phyloP scores from a whole-genome alignment of 2,329 filamentous ascomycete species.

The Thermomyces lanuginosus region DNA sequence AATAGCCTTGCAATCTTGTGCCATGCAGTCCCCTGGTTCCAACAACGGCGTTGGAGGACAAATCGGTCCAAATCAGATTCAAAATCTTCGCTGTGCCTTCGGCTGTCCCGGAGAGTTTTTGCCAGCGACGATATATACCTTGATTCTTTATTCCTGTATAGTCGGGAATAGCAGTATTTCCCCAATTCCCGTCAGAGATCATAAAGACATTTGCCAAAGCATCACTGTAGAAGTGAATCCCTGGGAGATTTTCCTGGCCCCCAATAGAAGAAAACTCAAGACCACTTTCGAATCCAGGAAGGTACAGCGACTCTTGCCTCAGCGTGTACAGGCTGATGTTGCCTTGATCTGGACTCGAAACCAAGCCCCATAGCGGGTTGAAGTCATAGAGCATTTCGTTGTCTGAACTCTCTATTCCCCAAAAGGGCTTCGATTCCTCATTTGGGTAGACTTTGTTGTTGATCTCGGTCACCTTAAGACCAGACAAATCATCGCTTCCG shows the following conservation, averaged over 20 bases:
- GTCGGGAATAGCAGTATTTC: conserved; percentile 14
- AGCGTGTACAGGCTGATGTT: conserved; percentile 20
- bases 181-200: conserved; percentile 13
- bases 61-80: conserved; percentile 32
- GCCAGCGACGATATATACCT: conserved; percentile 28
- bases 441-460: conserved; percentile 21
- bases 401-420: conserved; percentile 25
- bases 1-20: too few relatives aligned
- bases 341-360: conserved; percentile 16
- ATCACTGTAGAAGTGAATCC: not conserved
- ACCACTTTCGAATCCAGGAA: conserved; percentile 9
- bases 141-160: conserved; percentile 24
- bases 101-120: conserved; percentile 16
- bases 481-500: conserved; percentile 21
- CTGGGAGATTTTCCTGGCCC: conserved; percentile 4
- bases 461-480: conserved; percentile 20
- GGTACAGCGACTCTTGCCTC: conserved; percentile 15
- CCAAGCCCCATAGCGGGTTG: conserved; percentile 27
- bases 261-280: conserved; percentile 5
- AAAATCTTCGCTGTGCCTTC: conserved; percentile 19
- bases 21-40: conserved; percentile 17
- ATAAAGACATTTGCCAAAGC: not conserved
- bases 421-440: conserved; percentile 17
- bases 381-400: conserved; percentile 12
- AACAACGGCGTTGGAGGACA: conserved; percentile 27